These are phyloP conservation scores for Aspergillus fumigatiaffinis DNA, from an alignment of 2,329 filamentous ascomycete species.

Conservation along the genomic window DNA sequence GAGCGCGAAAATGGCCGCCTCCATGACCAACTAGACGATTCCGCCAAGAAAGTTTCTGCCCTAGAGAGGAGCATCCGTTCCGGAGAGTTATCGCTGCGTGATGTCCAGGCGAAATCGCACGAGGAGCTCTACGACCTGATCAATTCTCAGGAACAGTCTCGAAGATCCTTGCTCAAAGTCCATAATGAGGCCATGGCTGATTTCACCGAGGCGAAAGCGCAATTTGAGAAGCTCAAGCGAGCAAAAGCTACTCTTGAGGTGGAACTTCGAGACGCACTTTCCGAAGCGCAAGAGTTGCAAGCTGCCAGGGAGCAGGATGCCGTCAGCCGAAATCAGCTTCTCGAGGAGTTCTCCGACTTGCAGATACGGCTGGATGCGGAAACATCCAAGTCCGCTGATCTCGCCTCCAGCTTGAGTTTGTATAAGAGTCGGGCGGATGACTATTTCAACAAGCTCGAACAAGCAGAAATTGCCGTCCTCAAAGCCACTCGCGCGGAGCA, in stretches of 20 bases:
- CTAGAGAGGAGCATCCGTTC: conserved; percentile 82
- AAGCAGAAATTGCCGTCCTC: conserved; percentile 91
- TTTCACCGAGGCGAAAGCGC: conserved; percentile 77
- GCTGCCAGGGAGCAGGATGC: conserved; percentile 79
- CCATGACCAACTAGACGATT: conserved; percentile 93
- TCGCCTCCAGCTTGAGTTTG: conserved; percentile 75
- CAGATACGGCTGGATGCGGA: conserved; percentile 92
- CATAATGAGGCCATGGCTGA: conserved; percentile 85
- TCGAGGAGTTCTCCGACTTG: conserved; percentile 88
- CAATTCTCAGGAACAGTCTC: conserved; percentile 86
- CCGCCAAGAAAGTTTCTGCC: conserved; percentile 82
- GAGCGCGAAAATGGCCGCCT: conserved; percentile 88
- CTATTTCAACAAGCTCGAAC: conserved; percentile 95
- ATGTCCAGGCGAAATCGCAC: conserved; percentile 88
- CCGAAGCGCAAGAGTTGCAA: conserved; percentile 77
- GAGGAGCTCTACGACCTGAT: conserved; percentile 91
- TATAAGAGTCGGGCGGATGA: conserved; percentile 93
- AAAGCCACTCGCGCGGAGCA: conserved; percentile 90
- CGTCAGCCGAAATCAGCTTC: conserved; percentile 78
- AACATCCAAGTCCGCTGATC: conserved; percentile 76
- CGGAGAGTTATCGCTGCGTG: conserved; percentile 81
- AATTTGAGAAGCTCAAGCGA: conserved; percentile 83
- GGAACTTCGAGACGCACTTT: conserved; percentile 77
- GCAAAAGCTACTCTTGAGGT: conserved; percentile 76
- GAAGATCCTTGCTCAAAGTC: conserved; percentile 73